These are phyloP conservation scores for Pulveroboletus sp. DNA, from an alignment of 768 basidiomycete species.

Conservation along the genomic window DNA sequence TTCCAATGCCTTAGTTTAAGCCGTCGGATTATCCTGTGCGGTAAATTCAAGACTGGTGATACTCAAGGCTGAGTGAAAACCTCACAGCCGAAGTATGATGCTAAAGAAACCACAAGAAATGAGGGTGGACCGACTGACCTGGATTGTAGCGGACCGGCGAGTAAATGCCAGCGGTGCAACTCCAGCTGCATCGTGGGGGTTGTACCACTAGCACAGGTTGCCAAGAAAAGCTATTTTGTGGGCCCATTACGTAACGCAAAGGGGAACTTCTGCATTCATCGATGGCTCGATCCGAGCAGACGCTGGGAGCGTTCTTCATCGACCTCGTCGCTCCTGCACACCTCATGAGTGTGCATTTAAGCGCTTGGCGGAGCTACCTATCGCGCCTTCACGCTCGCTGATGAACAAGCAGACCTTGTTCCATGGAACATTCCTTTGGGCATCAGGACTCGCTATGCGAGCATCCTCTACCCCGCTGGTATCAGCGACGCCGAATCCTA, in stretches of 20 bases:
- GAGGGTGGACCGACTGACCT: no score
- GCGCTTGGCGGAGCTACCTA: conserved; percentile 18
- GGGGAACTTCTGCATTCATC: not conserved
- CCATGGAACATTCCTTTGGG: not conserved
- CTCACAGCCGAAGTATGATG: no score
- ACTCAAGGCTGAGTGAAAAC: no score
- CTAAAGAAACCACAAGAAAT: no score
- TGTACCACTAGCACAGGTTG: no score
- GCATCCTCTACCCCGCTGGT: conserved; percentile 12
- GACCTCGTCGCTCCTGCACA: conserved; percentile 6
- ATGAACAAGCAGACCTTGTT: conserved; percentile 1
- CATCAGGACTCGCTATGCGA: conserved; percentile 13
- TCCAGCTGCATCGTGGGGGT: no score
- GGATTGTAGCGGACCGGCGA: no score
- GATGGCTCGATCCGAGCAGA: conserved; percentile 12
- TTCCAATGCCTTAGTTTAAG: no score
- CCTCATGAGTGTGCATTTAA: conserved; percentile 5
- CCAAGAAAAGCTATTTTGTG: not conserved
- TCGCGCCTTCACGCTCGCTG: conserved; percentile 15
- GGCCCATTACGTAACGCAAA: not conserved
- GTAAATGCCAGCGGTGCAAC: no score
- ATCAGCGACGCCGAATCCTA: not conserved
- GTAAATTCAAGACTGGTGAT: no score
- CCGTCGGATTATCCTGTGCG: no score
- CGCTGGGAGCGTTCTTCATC: conserved; percentile 14